These are phyloP conservation scores for Aspergillus luchuensis DNA, from an alignment of 2,329 filamentous ascomycete genomes.

Conservation along the genomic window DNA sequence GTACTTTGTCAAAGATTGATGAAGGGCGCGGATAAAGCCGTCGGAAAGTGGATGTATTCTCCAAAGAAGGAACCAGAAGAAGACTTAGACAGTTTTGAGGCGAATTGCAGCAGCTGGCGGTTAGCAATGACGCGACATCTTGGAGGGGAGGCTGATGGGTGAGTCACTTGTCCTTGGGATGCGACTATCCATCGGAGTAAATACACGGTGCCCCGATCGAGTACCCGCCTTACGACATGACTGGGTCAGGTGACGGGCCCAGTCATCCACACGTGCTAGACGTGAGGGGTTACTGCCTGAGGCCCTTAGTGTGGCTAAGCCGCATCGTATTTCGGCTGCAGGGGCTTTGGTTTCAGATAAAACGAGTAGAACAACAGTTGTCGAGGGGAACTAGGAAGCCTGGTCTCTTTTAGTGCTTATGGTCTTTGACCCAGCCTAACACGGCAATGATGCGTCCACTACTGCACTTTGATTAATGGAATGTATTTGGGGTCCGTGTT, in stretches of 20 bases:
- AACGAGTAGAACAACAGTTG: constrained; percentile 2
- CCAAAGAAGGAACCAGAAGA: not conserved
- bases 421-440: not conserved
- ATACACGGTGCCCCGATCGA: not conserved
- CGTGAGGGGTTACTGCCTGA: not conserved
- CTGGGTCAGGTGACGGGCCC: constrained; percentile 14
- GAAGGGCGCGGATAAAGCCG: not conserved
- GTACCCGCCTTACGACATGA: constrained; percentile 4
- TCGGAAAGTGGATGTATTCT: not conserved
- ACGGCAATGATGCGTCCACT: constrained; percentile 1
- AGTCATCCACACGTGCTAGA: not conserved
- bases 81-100: not conserved
- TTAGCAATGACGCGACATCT: not conserved
- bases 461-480: not conserved
- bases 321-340: not conserved
- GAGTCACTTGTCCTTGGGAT: constrained; percentile 4
- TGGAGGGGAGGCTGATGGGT: not conserved
- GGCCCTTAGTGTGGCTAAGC: not conserved
- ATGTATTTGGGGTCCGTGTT: not conserved
- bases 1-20: not conserved
- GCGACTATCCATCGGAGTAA: not conserved
- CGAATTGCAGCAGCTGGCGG: not conserved
- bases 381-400: not conserved
- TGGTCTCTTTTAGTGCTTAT: constrained; percentile 5
- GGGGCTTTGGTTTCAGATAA: constrained; percentile 7